These are phyloP conservation scores for Russula brevipes DNA, from an alignment of 768 basidiomycete genomes.

Conservation along the genomic window DNA sequence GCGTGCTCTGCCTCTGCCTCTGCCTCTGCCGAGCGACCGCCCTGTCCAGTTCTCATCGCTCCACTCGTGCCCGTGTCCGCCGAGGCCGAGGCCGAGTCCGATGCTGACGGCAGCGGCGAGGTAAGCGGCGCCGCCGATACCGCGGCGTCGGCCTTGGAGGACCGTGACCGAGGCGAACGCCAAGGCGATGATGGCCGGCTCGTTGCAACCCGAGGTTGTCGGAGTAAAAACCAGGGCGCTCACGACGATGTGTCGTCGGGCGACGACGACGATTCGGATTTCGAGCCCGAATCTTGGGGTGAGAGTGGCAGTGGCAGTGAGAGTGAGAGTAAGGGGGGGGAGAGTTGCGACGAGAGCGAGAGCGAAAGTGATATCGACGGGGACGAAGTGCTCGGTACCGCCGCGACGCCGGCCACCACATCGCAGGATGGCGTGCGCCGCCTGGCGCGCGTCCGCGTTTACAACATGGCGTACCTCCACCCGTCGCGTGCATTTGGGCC, in stretches of 20 bases:
- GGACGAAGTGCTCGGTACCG: not conserved
- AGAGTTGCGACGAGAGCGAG: not conserved
- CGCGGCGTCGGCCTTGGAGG: not conserved
- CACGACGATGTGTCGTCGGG: not conserved
- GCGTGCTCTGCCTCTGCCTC: no score
- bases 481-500: conserved; percentile 36
- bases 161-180: not conserved
- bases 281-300: not conserved
- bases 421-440: conserved; percentile 28
- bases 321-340: conserved; percentile 2
- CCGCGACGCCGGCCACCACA: not conserved
- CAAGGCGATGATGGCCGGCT: not conserved
- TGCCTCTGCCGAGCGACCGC: not conserved
- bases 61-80: not conserved
- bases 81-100: not conserved
- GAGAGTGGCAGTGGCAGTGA: no score
- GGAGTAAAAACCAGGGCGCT: not conserved
- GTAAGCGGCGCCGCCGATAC: not conserved
- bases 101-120: not conserved
- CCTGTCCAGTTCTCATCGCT: not conserved
- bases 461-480: conserved; percentile 35
- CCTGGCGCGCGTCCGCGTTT: conserved; percentile 35
- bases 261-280: conserved; percentile 6
- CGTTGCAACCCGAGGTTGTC: not conserved
- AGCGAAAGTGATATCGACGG: conserved; percentile 9